These are phyloP conservation scores for Myochromella boudieri DNA, from an alignment of 768 basidiomycete species.

Conservation along the genomic window DNA sequence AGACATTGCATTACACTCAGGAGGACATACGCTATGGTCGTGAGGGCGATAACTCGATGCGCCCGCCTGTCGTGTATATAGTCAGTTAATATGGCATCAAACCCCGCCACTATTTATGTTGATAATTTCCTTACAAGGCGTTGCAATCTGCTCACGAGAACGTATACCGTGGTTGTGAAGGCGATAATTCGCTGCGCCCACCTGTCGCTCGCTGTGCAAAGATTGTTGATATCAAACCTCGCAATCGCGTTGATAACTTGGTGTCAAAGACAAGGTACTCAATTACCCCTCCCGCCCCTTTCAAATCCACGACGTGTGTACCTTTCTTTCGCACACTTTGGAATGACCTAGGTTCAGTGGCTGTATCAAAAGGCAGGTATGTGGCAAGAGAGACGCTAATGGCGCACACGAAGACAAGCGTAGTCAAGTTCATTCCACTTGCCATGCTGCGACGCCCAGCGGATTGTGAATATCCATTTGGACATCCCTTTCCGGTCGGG, in stretches of 20 bases:
- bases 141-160: slow-evolving; percentile 1
- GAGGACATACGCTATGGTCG: no score
- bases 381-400: neutral
- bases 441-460: neutral
- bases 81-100: no score
- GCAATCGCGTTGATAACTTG: slow-evolving; percentile 4
- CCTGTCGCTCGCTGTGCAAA: neutral
- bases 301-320: slow-evolving; percentile 1
- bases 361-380: no score
- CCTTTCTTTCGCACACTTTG: slow-evolving; percentile 4
- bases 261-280: slow-evolving; percentile 10
- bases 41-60: no score
- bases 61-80: no score
- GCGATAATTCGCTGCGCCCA: neutral
- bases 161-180: slow-evolving; percentile 4
- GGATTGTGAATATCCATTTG: neutral
- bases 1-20: slow-evolving; percentile 12
- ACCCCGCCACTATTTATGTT: no score
- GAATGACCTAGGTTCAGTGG: no score
- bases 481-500: slow-evolving; percentile 6
- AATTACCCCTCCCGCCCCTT: slow-evolving; percentile 3
- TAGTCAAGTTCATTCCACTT: no score
- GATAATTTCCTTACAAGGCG: no score
- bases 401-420: neutral
- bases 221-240: neutral